These are phyloP conservation scores for Saxophila tyrrhenica DNA, from an alignment of 495 filamentous ascomycete species.

Conservation along the genomic window DNA sequence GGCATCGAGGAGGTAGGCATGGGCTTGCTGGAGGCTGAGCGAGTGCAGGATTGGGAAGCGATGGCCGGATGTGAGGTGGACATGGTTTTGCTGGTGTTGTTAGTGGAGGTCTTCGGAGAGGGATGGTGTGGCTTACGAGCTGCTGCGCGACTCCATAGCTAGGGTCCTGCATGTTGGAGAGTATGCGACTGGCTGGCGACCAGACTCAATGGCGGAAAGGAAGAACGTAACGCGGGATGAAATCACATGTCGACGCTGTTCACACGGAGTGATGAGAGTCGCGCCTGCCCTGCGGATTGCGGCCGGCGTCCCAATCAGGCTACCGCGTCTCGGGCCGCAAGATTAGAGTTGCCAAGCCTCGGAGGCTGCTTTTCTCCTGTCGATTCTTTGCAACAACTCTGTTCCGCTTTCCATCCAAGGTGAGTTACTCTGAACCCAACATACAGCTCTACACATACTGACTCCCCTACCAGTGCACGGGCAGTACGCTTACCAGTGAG, in stretches of 20 bases:
- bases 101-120: background rate
- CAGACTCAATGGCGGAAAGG: too few relatives aligned
- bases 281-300: background rate
- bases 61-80: slow-evolving; percentile 71
- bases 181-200: background rate
- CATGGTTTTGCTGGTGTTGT: slow-evolving; percentile 38
- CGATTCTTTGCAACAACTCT: too few relatives aligned
- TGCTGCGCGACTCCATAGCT: slow-evolving; percentile 14
- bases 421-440: background rate
- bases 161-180: slow-evolving; percentile 18
- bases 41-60: slow-evolving; percentile 56
- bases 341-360: background rate
- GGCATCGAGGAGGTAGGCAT: slow-evolving; percentile 67
- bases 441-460: background rate
- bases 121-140: slow-evolving; percentile 7
- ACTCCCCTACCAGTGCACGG: slow-evolving; percentile 24
- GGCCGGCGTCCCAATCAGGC: background rate
- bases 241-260: background rate
- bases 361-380: too few relatives aligned
- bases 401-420: too few relatives aligned
- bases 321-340: background rate
- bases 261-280: background rate
- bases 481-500: slow-evolving; percentile 44
- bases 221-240: too few relatives aligned
- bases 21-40: slow-evolving; percentile 56